Conservation (phyloP, 768 basidiomycete species). For the Pseudohyphozyma bogoriensis region DNA sequence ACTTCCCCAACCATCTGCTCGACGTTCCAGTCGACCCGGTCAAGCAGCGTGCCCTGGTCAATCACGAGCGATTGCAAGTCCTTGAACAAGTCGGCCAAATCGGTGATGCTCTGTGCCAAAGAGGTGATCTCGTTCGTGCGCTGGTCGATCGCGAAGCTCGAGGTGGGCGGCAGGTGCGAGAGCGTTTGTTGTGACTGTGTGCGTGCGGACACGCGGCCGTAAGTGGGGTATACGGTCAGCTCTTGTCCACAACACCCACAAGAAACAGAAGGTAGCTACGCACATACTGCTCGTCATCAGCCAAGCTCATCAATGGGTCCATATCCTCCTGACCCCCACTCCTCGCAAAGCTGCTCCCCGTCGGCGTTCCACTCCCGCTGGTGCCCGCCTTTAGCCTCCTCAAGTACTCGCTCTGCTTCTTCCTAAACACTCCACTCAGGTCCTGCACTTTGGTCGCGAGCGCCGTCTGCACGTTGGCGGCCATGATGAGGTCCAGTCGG, state of each 20-base stretch:
- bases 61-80: conserved; percentile 87
- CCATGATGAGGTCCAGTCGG: conserved; percentile 36
- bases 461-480: conserved; percentile 88
- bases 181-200: conserved; percentile 18
- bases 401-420: conserved; percentile 97
- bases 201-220: neutral
- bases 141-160: conserved; percentile 30
- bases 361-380: conserved; percentile 38
- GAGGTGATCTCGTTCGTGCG: conserved; percentile 67
- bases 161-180: conserved; percentile 2
- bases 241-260: neutral
- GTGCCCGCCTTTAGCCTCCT: too few species aligned
- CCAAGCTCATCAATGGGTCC: too few species aligned
- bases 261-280: neutral
- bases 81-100: conserved; percentile 89
- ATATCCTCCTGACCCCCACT: too few species aligned
- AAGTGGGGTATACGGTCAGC: neutral
- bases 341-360: too few species aligned
- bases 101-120: conserved; percentile 83
- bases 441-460: conserved; percentile 95
- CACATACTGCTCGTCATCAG: conserved; percentile 21
- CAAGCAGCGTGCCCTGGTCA: conserved; percentile 92
- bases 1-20: conserved; percentile 78
- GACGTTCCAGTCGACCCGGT: conserved; percentile 95
- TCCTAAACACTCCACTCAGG: conserved; percentile 79